Evolutionary conservation across 2,329 filamentous ascomycete genomes (phyloP).

Genomic region (Xylaria sp.): DNA sequence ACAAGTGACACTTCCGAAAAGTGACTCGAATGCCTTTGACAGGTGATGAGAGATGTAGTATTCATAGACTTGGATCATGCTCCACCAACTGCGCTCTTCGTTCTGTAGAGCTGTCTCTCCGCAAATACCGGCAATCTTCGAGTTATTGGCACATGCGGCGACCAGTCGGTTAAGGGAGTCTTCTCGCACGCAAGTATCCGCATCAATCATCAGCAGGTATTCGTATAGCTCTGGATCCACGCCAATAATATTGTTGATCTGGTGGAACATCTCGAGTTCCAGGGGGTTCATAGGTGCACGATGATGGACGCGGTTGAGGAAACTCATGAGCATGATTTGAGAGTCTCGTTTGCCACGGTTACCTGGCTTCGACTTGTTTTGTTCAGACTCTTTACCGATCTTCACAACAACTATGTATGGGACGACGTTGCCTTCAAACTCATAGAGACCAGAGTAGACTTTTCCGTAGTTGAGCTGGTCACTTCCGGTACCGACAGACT

Average conservation of each 20-base stretch:
- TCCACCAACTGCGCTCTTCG: conserved; percentile 96
- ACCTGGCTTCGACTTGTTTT: conserved; percentile 88
- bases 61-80: conserved; percentile 99
- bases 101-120: conserved; percentile 97
- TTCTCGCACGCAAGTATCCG: conserved; percentile 92
- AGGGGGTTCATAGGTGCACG: conserved; percentile 93
- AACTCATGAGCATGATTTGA: conserved; percentile 94
- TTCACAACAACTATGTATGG: conserved; percentile 97
- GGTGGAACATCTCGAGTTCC: conserved; percentile 98
- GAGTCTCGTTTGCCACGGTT: conserved; percentile 99
- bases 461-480: conserved; percentile 98
- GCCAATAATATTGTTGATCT: conserved; percentile 99
- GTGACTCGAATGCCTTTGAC: conserved; percentile 95
- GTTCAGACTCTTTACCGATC: conserved; percentile 96
- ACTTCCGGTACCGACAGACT: conserved; percentile 86
- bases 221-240: conserved; percentile 98
- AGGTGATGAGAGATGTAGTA: conserved; percentile 99
- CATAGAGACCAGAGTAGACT: conserved; percentile 97
- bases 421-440: conserved; percentile 96
- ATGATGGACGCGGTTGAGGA: conserved; percentile 97
- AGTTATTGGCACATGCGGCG: conserved; percentile 90
- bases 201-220: conserved; percentile 96
- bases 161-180: conserved; percentile 94
- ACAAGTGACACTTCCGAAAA: conserved; percentile 98
- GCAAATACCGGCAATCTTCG: conserved; percentile 96